Base-by-base conservation (phyloP, 768 basidiomycete genomes). In the Pleurotus sapidus region DNA sequence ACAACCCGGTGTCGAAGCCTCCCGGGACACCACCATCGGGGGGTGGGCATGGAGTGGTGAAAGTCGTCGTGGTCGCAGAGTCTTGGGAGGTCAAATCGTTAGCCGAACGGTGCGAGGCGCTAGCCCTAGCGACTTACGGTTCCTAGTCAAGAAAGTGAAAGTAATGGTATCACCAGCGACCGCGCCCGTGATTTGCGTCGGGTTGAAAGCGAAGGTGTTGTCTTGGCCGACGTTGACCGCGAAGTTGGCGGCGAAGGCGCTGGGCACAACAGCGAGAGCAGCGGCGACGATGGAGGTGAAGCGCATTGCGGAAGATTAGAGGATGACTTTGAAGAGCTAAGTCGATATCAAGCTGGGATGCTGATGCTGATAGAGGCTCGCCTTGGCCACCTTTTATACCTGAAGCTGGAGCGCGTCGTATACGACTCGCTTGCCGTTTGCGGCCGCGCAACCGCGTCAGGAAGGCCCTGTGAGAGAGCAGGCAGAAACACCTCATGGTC, bases 141-240 rank as follows among this genome's bases (percentile, higher is more conserved):
- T 54, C 37, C 51, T 39, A n/a, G 39, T 5, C 37, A 54, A 14
- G 51, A 54, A 54, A 17, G 14, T n/a, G 51, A 54, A 54, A 5
- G 51, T 54, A n/a, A 54, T 42, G 5, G 51, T 54, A 24, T 54
- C 51, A n/a, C 51, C 51, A 42, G 51, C 51, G 23, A 24, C 51
- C 18, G 38, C 51, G 15, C 51, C 51, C 20, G 51, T 54, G 51
- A 54, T 54, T 15, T 39, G 42, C 3, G 51, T 54, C 14, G 51
- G 51, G 51, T 40, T 54, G 51, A 54, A 54, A 4, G 51, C 51
- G n/a, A 54, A 54, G 15, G 51, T 54, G 38, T 54, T 54, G 51
- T n/a, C 42, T 42, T 54, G 17, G n/a, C 51, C 51, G 15, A 54
- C 51, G 39, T 54, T 54, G 39, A 54, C 51, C 5, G 38, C 27